Conservation (phyloP, 1,284 basidiomycete genomes). For the Ceratobasidium sp. region DNA sequence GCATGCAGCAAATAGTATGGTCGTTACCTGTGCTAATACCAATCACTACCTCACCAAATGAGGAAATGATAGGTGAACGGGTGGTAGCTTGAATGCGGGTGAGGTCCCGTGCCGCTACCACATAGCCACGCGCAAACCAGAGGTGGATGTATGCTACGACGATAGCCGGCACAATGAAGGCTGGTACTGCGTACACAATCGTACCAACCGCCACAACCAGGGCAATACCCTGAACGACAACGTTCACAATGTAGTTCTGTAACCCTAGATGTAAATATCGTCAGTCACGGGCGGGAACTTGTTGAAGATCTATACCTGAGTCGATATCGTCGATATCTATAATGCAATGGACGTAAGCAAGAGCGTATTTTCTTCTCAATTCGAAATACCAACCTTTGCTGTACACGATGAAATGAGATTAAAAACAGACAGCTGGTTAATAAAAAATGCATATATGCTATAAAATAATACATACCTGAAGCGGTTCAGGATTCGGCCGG, state of each 20-base stretch:
- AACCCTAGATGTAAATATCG: background rate
- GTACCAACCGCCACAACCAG: conserved; percentile 5
- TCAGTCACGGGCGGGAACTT: background rate
- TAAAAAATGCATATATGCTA: conserved; percentile 25
- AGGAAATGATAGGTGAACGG: conserved; percentile 44
- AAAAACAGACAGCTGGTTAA: background rate
- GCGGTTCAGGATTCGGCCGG: conserved; percentile 23
- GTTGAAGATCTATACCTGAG: background rate
- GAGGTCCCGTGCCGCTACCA: conserved; percentile 26
- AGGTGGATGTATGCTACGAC: conserved; percentile 15
- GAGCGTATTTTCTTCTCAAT: too few species aligned
- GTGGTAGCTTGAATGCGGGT: conserved; percentile 35
- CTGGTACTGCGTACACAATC: conserved; percentile 32
- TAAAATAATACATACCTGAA: conserved; percentile 35
- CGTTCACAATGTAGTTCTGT: conserved; percentile 25
- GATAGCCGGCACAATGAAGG: conserved; percentile 23
- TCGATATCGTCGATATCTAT: background rate
- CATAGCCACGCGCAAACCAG: conserved; percentile 32
- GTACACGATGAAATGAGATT: background rate
- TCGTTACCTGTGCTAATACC: conserved; percentile 10
- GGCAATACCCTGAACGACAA: background rate
- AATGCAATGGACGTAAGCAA: too few species aligned
- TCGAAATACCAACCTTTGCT: background rate
- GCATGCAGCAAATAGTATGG: too few species aligned
- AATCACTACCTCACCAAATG: conserved; percentile 29